Conservation (phyloP, 2,329 filamentous ascomycete species). For the Cladobotryum mycophilum region DNA sequence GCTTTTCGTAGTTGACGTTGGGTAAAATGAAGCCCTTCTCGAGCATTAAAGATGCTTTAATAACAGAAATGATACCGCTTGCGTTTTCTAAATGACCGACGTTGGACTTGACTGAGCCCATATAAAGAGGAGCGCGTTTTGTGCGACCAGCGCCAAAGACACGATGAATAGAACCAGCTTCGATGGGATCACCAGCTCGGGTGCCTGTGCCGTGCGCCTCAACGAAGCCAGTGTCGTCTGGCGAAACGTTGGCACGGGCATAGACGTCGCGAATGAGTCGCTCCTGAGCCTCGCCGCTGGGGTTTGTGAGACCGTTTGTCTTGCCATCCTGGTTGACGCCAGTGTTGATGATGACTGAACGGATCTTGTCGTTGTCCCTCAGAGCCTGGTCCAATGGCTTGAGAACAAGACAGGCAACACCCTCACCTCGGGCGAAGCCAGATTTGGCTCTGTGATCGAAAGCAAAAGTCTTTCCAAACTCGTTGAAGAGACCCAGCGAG, state of each 20-base stretch:
- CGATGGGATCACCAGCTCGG: slow-evolving; percentile 49
- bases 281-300: slow-evolving; percentile 43
- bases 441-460: slow-evolving; percentile 21
- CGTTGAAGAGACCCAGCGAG: slow-evolving; percentile 35
- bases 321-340: slow-evolving; percentile 52
- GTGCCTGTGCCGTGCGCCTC: slow-evolving; percentile 55
- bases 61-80: slow-evolving; percentile 44
- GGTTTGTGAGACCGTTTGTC: slow-evolving; percentile 44
- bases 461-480: slow-evolving; percentile 45
- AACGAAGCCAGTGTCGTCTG: slow-evolving; percentile 26
- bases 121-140: slow-evolving; percentile 35
- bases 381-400: slow-evolving; percentile 52
- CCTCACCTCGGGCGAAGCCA: slow-evolving; percentile 58
- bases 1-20: slow-evolving; percentile 43
- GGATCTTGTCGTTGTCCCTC: slow-evolving; percentile 47
- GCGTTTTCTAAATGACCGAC: slow-evolving; percentile 48
- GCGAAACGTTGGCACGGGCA: slow-evolving; percentile 20
- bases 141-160: slow-evolving; percentile 36
- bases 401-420: slow-evolving; percentile 47
- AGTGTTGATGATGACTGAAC: slow-evolving; percentile 44
- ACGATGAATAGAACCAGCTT: slow-evolving; percentile 41
- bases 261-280: slow-evolving; percentile 34
- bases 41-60: slow-evolving; percentile 47
- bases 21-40: slow-evolving; percentile 45
- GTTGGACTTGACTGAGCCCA: slow-evolving; percentile 46